A percentile compares a stretch with the other conserved stretches of the same genome.
Conservation (phyloP, 371 early-diverging fungal species). For the Mortierella sp. region DNA sequence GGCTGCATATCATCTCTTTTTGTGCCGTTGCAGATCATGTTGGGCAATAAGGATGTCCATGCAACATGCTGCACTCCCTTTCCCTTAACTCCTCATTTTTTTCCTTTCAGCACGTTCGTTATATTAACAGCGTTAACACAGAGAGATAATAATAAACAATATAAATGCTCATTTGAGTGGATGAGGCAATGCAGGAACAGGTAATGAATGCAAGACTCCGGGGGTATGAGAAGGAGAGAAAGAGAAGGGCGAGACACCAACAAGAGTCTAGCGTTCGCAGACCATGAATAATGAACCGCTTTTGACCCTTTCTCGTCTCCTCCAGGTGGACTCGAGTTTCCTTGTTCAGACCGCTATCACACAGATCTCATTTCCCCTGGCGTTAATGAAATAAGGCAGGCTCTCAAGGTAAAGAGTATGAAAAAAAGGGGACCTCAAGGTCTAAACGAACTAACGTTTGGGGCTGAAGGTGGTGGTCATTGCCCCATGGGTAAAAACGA, state of each 20-base stretch:
- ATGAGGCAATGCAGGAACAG: too few relatives aligned
- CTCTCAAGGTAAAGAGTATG: background rate
- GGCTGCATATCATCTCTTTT: background rate
- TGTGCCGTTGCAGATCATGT: background rate
- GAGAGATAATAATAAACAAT: background rate
- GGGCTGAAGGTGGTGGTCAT: background rate
- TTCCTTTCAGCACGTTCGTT: background rate
- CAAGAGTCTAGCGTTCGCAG: background rate
- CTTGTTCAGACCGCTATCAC: background rate
- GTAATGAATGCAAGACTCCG: background rate
- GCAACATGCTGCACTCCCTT: background rate
- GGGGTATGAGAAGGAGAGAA: background rate
- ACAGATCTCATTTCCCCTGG: background rate
- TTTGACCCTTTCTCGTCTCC: background rate
- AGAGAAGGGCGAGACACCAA: background rate
- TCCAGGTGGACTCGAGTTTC: constrained; percentile 9
- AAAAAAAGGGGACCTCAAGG: background rate
- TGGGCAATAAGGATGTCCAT: background rate
- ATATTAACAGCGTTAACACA: background rate
- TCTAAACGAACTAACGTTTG: background rate
- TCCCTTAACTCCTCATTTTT: background rate
- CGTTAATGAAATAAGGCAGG: background rate
- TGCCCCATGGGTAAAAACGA: background rate
- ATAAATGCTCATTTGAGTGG: too few relatives aligned
- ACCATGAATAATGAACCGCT: background rate